Evolutionary conservation across 148 eudicot genomes (phyloP), one percentile per base, ranked within the genome.

Genomic region (Spergularia bocconei): DNA sequence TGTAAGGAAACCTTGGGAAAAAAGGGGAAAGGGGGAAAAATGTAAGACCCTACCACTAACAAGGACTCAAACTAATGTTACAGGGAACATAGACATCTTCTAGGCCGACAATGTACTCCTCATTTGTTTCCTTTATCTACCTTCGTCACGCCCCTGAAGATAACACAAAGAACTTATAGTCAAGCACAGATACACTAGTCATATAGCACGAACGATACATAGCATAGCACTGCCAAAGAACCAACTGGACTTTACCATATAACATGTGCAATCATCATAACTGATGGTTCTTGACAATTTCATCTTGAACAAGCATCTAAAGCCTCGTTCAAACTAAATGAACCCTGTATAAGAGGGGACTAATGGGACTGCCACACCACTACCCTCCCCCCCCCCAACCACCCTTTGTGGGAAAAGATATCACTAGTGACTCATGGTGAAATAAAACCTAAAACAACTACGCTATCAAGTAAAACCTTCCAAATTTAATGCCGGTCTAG

Each of bases 141-240:
- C 88, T 59, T 87, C 89, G 77, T 77, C 81, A 48, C 67, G 70
- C 65, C 75, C 90, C 92, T 88, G 90, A 5, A 68, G 4, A 23
- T 9, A 48, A 84, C n/a, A 78, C 47, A 20, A 73, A 67, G 75
- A 67, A 36, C 67, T 63, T 60, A 66, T 38, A 14, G 53, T 51
- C 9, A 51, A 62, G 23, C 59, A 19, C 21, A n/a, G 15, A 25
- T 13, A 21, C 6, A 13, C 2, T 50, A 20, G 13, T 33, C 29
- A 47, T 44, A 19, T 67, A 67, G 48, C 54, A 68, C 38, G 7
- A 33, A 33, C 58, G 20, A 69, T 52, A 69, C 15, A 69, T 19
- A 59, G 44, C 16, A 53, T 23, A 69, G 44, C 13, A 69, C 58
- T 69, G 47, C 33, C 59, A 29, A 25, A 52, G 72, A 16, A 25